Conservation (phyloP, 768 basidiomycete species). For the Boletus bicolor region DNA sequence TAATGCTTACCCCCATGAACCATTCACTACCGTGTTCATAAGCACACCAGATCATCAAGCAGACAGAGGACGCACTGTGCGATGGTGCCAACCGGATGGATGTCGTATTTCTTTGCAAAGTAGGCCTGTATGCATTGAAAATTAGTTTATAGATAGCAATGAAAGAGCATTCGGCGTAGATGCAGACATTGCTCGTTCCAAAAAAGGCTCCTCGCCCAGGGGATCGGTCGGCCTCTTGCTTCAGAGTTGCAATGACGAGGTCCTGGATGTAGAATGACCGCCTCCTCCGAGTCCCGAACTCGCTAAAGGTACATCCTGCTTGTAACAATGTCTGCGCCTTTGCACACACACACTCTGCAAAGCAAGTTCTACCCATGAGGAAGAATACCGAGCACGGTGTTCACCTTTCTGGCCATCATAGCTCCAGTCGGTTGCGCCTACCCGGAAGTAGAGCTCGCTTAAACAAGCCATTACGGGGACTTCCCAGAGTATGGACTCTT, state of each 20-base stretch:
- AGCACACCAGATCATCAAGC: background rate
- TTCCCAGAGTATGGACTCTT: conserved; percentile 90
- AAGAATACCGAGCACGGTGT: background rate
- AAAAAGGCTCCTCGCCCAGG: conserved; percentile 43
- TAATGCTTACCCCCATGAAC: conserved; percentile 75
- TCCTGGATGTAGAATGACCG: conserved; percentile 76
- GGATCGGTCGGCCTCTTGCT: conserved; percentile 57
- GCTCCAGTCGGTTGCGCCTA: conserved; percentile 76
- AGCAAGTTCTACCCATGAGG: background rate
- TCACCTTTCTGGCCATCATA: conserved; percentile 79
- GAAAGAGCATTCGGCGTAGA: background rate
- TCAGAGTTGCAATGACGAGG: conserved; percentile 64
- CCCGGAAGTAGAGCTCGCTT: conserved; percentile 84
- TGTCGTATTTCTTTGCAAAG: conserved; percentile 71
- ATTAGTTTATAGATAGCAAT: background rate
- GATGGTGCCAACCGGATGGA: conserved; percentile 75
- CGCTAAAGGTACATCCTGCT: conserved; percentile 69
- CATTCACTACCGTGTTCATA: conserved; percentile 59
- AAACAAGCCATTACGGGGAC: conserved; percentile 92
- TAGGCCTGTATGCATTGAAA: conserved; percentile 52
- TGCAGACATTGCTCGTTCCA: conserved; percentile 86
- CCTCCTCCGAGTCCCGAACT: conserved; percentile 84
- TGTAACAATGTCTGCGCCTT: conserved; percentile 67
- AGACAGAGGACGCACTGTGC: conserved; percentile 63
- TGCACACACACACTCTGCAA: conserved; percentile 61